Conservation (phyloP, 1,284 basidiomycete genomes). For the Hypsizygus ulmarius region DNA sequence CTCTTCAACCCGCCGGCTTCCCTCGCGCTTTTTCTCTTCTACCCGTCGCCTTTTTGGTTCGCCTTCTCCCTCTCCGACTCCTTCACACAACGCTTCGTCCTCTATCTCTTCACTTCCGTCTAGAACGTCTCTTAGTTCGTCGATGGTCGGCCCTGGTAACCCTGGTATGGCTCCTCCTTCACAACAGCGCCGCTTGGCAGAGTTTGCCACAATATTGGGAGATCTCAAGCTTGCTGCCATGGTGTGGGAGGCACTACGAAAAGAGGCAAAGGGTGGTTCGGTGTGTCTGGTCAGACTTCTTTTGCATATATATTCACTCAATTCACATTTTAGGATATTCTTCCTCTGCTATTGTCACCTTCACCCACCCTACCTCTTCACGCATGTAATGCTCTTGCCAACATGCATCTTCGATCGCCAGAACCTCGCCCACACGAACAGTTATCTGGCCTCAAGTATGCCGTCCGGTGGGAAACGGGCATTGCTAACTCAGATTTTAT, state of each 20-base stretch:
- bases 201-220: conserved; percentile 91
- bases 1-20: conserved; percentile 78
- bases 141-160: conserved; percentile 9
- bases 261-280: conserved; percentile 76
- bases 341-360: conserved; percentile 67
- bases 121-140: conserved; percentile 35
- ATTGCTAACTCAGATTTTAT: conserved; percentile 59
- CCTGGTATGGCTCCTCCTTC: conserved; percentile 43
- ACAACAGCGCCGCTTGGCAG: conserved; percentile 86
- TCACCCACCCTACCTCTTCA: conserved; percentile 59
- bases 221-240: conserved; percentile 84
- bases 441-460: conserved; percentile 59
- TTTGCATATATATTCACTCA: conserved; percentile 4
- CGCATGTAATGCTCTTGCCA: conserved; percentile 56
- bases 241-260: conserved; percentile 85
- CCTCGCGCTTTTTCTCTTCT: conserved; percentile 80
- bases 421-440: conserved; percentile 63
- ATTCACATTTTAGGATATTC: conserved; percentile 53
- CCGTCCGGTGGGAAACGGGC: conserved; percentile 72
- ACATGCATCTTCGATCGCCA: conserved; percentile 36
- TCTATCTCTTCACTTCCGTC: conserved; percentile 46
- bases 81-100: conserved; percentile 39
- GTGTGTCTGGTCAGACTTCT: conserved; percentile 39
- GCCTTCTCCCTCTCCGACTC: conserved; percentile 45
- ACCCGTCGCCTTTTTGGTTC: conserved; percentile 89